Conservation (phyloP, 1,284 basidiomycete genomes). For the Pseudozyma pruni region DNA sequence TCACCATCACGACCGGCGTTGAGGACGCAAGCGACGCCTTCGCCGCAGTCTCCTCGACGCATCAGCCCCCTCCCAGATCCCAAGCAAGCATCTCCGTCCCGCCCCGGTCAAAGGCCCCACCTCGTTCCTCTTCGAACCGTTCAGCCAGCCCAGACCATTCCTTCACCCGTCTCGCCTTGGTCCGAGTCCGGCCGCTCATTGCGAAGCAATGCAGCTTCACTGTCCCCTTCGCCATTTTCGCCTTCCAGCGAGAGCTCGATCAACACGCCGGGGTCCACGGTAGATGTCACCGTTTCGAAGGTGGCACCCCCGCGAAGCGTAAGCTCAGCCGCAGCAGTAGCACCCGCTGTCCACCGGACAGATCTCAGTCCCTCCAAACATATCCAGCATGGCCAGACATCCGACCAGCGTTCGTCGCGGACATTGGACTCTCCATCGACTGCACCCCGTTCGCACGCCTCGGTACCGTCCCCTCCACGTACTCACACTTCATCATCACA, state of each 20-base stretch:
- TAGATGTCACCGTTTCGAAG: slow-evolving; percentile 13
- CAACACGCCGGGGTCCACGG: slow-evolving; percentile 12
- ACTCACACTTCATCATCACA: neutral
- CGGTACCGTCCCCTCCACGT: neutral
- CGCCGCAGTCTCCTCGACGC: slow-evolving; percentile 2
- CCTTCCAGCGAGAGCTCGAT: slow-evolving; percentile 1
- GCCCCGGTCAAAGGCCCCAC: slow-evolving; percentile 8
- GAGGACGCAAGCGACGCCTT: neutral
- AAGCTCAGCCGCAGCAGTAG: neutral
- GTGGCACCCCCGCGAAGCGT: neutral
- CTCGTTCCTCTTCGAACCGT: slow-evolving; percentile 31
- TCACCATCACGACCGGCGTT: slow-evolving; percentile 1
- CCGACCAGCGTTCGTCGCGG: neutral
- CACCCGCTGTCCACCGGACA: neutral
- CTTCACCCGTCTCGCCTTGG: slow-evolving; percentile 14
- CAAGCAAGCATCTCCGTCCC: neutral
- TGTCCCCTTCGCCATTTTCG: slow-evolving; percentile 10
- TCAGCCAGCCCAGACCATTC: slow-evolving; percentile 24
- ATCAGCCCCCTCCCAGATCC: slow-evolving; percentile 9
- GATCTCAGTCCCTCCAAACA: neutral
- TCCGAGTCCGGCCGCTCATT: neutral
- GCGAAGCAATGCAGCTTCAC: neutral
- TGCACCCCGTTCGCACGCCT: neutral
- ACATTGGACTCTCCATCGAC: neutral
- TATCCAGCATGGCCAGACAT: slow-evolving; percentile 9